Base-by-base conservation (phyloP, 2,329 filamentous ascomycete species). In the Hypocrella siamensis region DNA sequence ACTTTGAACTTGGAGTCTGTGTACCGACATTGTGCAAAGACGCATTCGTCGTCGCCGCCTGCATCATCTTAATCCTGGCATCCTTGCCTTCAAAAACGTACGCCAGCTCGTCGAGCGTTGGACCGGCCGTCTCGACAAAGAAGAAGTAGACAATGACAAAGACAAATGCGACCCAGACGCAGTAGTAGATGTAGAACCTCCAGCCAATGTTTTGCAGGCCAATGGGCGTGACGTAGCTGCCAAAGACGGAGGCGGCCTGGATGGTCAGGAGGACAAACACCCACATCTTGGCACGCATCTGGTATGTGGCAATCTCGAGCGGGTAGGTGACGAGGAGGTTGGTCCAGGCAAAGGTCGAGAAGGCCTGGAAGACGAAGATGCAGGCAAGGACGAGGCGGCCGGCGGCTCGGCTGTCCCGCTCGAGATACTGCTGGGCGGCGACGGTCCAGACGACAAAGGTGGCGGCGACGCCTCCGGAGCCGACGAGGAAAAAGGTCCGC, bases 301-400 rank as follows among this genome's bases (percentile, higher is more conserved):
- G 48, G 24, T 57, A 56, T 0, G 57, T 52, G 5, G 58, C 51
- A 6, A 61, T 44, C 37, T 61, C 58, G 0, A 58, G 45, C 1
- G 58, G 56, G 30, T 63, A 63, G 0, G 56, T 57, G 1, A 61
- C 56, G 3, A 60, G 49, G 27, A 62, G 27, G 6, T 57, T 57
- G 0, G 55, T 60, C 58, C 57, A 63, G 2, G 53, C 57, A 21
- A 58, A 48, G 0, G 52, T 57, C 32, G 61, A 61, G 22, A 58
- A 58, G 0, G 44, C 48, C 17, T 58, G 51, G 40, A 58, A 60
- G 21, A 60, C 31, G 36, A 61, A 61, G 34, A 61, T 58, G 33
- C 54, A 60, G 1, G 53, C 54, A 4, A 61, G 39, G 0, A 60
- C 57, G 1, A 56, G 40, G 1, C 51, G 47, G 0, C 54, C 54